phyloP scores from a whole-genome alignment of 176 grass and related monocot genomes.

The Cenchrus americanus region DNA sequence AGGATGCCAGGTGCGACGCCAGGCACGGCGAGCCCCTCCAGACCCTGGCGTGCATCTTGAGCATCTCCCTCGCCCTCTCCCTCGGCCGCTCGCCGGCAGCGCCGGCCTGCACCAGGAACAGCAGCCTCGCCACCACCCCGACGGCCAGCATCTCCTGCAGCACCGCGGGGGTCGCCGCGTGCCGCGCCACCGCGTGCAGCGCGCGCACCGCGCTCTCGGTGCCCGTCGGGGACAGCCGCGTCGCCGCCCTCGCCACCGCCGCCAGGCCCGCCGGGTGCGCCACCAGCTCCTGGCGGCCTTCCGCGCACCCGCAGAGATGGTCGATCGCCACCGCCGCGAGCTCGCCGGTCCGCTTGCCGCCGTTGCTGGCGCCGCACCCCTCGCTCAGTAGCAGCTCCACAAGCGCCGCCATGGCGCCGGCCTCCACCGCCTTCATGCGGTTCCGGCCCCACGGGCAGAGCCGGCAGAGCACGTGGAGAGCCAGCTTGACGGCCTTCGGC shows the following conservation, averaged over 20 bases:
- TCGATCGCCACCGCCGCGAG: conserved; percentile 58
- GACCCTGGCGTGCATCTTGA: conserved; percentile 74
- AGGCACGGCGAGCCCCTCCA: conserved; percentile 89
- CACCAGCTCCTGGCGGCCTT: conserved; percentile 69
- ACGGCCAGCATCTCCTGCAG: conserved; percentile 84
- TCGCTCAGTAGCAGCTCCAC: conserved; percentile 62
- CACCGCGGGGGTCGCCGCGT: conserved; percentile 53
- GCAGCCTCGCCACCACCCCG: conserved; percentile 67
- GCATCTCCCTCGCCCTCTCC: conserved; percentile 80
- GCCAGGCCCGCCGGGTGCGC: conserved; percentile 75
- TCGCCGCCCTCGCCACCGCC: conserved; percentile 51
- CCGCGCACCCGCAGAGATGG: conserved; percentile 74
- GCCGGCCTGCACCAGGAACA: conserved; percentile 70
- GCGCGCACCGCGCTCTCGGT: conserved; percentile 59
- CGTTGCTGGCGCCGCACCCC: neutral
- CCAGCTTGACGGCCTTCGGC: conserved; percentile 56
- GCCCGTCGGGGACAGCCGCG: conserved; percentile 56
- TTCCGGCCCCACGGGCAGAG: conserved; percentile 64
- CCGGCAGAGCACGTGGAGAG: conserved; percentile 59
- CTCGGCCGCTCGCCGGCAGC: conserved; percentile 44
- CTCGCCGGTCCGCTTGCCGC: conserved; percentile 47
- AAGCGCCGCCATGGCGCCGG: conserved; percentile 56
- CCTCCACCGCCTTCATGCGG: conserved; percentile 59
- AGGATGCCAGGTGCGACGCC: conserved; percentile 39
- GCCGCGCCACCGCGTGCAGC: conserved; percentile 65